Conservation (phyloP, 1,139 yeast species). For the Taphrina communis region DNA sequence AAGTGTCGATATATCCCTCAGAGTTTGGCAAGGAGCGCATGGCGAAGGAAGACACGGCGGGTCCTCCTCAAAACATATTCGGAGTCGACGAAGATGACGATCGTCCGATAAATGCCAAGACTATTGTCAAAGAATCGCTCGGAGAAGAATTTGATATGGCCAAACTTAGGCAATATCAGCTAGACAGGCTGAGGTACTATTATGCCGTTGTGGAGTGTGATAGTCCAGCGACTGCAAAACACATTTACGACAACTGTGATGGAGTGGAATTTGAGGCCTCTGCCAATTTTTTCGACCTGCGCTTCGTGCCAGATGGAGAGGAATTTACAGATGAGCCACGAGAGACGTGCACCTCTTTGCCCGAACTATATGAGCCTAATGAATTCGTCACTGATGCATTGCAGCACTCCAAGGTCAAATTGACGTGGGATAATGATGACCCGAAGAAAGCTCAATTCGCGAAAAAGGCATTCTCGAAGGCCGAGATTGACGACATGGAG, state of each 20-base stretch:
- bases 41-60: constrained; percentile 87
- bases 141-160: constrained; percentile 59
- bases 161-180: constrained; percentile 66
- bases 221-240: constrained; percentile 69
- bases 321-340: constrained; percentile 73
- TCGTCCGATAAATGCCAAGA: constrained; percentile 48
- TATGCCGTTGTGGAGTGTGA: constrained; percentile 94
- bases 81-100: constrained; percentile 52
- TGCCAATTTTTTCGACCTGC: constrained; percentile 87
- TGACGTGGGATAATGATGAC: constrained; percentile 83
- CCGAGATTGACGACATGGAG: constrained; percentile 95
- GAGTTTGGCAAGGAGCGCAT: constrained; percentile 93
- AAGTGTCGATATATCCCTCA: constrained; percentile 83
- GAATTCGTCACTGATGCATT: constrained; percentile 65
- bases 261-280: constrained; percentile 96
- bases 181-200: constrained; percentile 86
- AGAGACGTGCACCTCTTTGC: constrained; percentile 74
- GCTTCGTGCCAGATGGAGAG: constrained; percentile 93
- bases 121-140: constrained; percentile 51
- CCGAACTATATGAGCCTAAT: constrained; percentile 79
- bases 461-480: constrained; percentile 80
- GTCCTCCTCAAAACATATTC: constrained; percentile 89
- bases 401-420: constrained; percentile 48
- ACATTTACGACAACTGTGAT: constrained; percentile 84
- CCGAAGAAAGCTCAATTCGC: constrained; percentile 82